phyloP scores from a whole-genome alignment of 805 yeast species.

The Diddensiella transvaalensis region DNA sequence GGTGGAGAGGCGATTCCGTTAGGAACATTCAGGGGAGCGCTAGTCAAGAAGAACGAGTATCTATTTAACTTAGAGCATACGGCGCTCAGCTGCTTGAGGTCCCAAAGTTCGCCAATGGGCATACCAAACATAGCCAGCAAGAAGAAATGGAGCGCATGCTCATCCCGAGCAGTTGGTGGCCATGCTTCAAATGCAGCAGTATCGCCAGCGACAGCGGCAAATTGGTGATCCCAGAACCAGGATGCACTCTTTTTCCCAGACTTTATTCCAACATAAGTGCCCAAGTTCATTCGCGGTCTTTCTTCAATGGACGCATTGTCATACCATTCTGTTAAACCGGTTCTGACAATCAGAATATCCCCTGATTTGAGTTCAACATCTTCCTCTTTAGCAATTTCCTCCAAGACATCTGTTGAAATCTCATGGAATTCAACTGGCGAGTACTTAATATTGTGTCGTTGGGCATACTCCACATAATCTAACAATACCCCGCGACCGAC shows the following conservation, averaged over 20 bases:
- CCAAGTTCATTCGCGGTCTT: conserved; percentile 3
- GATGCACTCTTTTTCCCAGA: conserved; percentile 6
- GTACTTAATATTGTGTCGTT: conserved; percentile 22
- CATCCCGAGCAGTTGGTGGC: conserved; percentile 8
- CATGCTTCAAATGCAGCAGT: conserved; percentile 9
- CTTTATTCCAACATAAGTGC: conserved; percentile 11
- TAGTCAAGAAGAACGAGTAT: conserved; percentile 23
- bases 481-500: conserved; percentile 34
- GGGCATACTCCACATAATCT: conserved; percentile 30
- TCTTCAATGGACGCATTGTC: conserved; percentile 5
- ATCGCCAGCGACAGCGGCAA: conserved; percentile 13
- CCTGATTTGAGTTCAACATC: conserved; percentile 27
- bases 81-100: conserved; percentile 19
- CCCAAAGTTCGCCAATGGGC: conserved; percentile 27
- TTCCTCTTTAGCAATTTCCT: conserved; percentile 24
- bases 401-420: conserved; percentile 22
- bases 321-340: conserved; percentile 31
- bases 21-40: conserved; percentile 24
- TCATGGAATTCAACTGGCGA: conserved; percentile 26
- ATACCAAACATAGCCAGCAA: conserved; percentile 26
- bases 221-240: conserved; percentile 15
- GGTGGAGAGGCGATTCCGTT: conserved; percentile 26
- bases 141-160: conserved; percentile 11
- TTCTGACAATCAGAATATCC: conserved; percentile 30
- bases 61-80: conserved; percentile 18